A percentile compares a stretch with the other conserved stretches of the same genome.
These are phyloP conservation scores for Saccharomyces pastorianus DNA, from an alignment of 1,139 yeast genomes.

Conservation along the genomic window DNA sequence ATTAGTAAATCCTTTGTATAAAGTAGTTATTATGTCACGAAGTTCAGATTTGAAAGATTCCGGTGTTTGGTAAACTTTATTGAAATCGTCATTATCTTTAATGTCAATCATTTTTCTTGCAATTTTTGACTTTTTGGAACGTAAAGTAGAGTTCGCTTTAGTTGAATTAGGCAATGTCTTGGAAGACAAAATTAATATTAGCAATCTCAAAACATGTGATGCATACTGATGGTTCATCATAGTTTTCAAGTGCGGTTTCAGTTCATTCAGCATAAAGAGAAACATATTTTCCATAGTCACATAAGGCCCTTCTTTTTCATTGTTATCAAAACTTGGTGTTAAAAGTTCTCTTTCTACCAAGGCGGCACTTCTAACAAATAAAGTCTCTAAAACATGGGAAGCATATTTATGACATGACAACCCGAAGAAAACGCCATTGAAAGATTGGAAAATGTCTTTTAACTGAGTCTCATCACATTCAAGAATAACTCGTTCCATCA, in stretches of 20 bases:
- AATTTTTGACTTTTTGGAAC: slow-evolving; percentile 80
- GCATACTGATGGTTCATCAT: slow-evolving; percentile 75
- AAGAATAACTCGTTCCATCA: slow-evolving; percentile 78
- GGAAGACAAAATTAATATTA: slow-evolving; percentile 67
- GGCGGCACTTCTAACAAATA: slow-evolving; percentile 68
- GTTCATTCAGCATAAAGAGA: slow-evolving; percentile 56
- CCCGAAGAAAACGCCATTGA: slow-evolving; percentile 65
- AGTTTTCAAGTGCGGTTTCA: slow-evolving; percentile 48
- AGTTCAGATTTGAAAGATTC: slow-evolving; percentile 58
- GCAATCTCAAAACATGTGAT: slow-evolving; percentile 74
- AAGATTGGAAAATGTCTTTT: slow-evolving; percentile 54
- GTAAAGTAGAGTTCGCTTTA: slow-evolving; percentile 60
- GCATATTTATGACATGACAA: slow-evolving; percentile 83
- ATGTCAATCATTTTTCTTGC: slow-evolving; percentile 92
- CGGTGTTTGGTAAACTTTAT: slow-evolving; percentile 65
- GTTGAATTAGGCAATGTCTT: slow-evolving; percentile 74
- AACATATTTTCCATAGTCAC: slow-evolving; percentile 59
- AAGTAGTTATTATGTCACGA: slow-evolving; percentile 37
- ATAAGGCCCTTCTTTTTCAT: slow-evolving; percentile 33
- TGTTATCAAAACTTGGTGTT: slow-evolving; percentile 33
- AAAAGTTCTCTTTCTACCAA: slow-evolving; percentile 62
- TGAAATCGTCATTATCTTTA: slow-evolving; percentile 63
- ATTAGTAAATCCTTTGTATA: slow-evolving; percentile 37
- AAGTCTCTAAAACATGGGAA: slow-evolving; percentile 87
- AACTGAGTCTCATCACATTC: slow-evolving; percentile 59